Evolutionary conservation across 106 monocot species (phyloP), one percentile per base, ranked within the genome.

Genomic region (Phalaenopsis aphrodite): DNA sequence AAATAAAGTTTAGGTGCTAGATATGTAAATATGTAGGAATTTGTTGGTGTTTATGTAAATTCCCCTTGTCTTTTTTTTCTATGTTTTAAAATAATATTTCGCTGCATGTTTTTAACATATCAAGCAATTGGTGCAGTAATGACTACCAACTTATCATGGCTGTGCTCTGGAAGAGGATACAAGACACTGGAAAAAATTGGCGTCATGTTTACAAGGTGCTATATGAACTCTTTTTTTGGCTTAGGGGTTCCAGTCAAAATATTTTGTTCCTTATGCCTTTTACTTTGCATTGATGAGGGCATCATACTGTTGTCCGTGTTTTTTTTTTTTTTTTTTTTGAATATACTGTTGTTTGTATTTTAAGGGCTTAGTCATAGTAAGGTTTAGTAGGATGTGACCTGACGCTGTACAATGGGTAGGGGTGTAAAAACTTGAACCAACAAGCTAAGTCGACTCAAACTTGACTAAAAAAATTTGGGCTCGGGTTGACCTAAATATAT

Each of bases 181-280:
- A 87, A 76, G 94, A 94, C 68, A 97, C 89, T 69, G 94, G 92
- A 16, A 97, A 97, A 90, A 97, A 97, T 74, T 97, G 97, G 97
- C 90, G 97, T 39, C 97, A 97, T 80, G 97, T 97, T 78, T 97
- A 90, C 79, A 97, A 94, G 97, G 97, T 96, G 83, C 48, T 75
- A 38, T 4, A 75, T 52, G 21, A 24, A 19, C 64, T 65, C 7
- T 65, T 65, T 65, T 65, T 65, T 17, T 30, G 30, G 23, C 6
- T 21, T n/a, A 21, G n/a, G 23, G 23, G 24, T 65, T 52, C 12
- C 14, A 12, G 52, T 12, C 52, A 52, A 12, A 52, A 52, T 48
- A 48, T 52, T 52, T 52, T 52, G 52, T 52, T 52, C 52, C 12
- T 45, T 45, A 12, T 52, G 12, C 24, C 24, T 23, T 65, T 21